phyloP scores from a whole-genome alignment of 257 asterid species.

The Solanum raphanifolium region DNA sequence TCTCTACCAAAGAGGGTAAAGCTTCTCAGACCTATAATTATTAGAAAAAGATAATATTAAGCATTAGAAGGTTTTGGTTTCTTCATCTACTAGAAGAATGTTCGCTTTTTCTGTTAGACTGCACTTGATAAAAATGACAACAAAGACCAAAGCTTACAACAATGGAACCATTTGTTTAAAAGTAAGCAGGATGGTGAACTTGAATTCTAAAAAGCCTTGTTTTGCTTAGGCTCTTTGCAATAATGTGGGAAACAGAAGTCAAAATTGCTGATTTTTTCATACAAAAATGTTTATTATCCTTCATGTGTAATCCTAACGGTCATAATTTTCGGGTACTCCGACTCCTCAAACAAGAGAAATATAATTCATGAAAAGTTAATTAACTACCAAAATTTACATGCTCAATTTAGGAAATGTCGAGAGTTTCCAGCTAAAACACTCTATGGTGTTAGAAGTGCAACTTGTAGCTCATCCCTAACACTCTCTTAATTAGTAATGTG shows the following conservation, averaged over 20 bases:
- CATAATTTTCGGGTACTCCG: background rate
- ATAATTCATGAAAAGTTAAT: background rate
- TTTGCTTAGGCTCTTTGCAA: background rate
- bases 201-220: background rate
- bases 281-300: background rate
- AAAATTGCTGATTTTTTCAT: background rate
- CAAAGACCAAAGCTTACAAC: background rate
- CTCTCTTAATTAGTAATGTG: background rate
- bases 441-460: background rate
- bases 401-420: background rate
- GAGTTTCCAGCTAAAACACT: background rate
- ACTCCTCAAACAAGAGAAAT: background rate
- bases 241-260: background rate
- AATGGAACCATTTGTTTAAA: background rate
- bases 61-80: background rate
- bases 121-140: background rate
- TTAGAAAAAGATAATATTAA: background rate
- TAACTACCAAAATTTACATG: background rate
- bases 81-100: background rate
- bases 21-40: background rate
- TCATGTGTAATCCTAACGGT: background rate
- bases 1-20: background rate
- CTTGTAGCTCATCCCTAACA: background rate
- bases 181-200: background rate
- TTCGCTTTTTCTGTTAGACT: background rate